phyloP scores from a whole-genome alignment of 805 yeast genomes.

The Spathaspora boniae region DNA sequence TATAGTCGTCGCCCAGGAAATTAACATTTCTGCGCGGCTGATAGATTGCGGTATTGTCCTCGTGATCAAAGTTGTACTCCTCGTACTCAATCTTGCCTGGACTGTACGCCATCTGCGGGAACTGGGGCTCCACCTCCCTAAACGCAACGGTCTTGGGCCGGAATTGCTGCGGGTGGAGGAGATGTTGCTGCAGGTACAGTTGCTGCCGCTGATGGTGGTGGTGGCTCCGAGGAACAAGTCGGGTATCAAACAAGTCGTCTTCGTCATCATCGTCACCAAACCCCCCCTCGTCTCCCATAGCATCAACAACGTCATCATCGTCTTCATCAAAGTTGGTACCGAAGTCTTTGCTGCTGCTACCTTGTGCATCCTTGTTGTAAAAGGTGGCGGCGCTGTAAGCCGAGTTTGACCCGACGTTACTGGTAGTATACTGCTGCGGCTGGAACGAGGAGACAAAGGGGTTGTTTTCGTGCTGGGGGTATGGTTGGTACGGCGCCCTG shows the following conservation, averaged over 20 bases:
- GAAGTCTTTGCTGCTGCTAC: too few species aligned
- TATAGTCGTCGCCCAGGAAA: conserved; percentile 36
- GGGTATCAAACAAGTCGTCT: too few species aligned
- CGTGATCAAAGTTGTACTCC: conserved; percentile 1
- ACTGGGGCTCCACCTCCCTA: conserved; percentile 28
- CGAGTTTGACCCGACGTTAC: not conserved
- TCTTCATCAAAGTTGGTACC: too few species aligned
- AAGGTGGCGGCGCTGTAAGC: not conserved
- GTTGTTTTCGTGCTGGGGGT: too few species aligned
- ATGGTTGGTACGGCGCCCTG: too few species aligned
- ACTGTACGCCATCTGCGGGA: conserved; percentile 25
- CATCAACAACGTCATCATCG: too few species aligned
- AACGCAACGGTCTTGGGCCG: conserved; percentile 27
- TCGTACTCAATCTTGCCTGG: conserved; percentile 15
- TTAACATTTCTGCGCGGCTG: not conserved
- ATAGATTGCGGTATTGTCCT: conserved; percentile 1
- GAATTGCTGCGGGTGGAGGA: too few species aligned
- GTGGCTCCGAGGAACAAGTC: too few species aligned
- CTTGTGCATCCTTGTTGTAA: conserved; percentile 12
- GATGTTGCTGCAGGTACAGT: too few species aligned
- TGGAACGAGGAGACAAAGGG: not conserved
- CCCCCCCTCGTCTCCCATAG: conserved; percentile 19
- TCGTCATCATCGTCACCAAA: conserved; percentile 5
- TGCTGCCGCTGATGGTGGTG: too few species aligned
- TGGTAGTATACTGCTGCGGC: too few species aligned